Conservation (phyloP, 2,329 filamentous ascomycete genomes). For the Trematosphaeria pertusa region DNA sequence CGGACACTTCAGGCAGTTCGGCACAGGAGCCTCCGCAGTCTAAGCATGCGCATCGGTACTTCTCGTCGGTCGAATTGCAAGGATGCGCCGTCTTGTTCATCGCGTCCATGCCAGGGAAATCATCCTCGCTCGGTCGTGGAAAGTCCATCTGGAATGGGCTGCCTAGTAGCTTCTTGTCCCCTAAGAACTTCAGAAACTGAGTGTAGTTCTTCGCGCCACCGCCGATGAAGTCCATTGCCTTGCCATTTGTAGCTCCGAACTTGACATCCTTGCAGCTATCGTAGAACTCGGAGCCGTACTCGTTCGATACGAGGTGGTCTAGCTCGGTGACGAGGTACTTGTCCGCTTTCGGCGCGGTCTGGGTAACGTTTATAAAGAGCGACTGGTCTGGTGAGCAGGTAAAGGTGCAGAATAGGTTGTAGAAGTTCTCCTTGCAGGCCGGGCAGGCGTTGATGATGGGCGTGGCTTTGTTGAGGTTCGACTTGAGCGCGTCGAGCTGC, state of each 20-base stretch:
- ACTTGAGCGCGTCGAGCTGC: slow-evolving; percentile 82
- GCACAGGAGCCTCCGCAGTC: slow-evolving; percentile 91
- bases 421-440: slow-evolving; percentile 98
- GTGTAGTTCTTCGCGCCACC: slow-evolving; percentile 91
- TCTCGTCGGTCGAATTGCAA: slow-evolving; percentile 87
- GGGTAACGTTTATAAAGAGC: slow-evolving; percentile 90
- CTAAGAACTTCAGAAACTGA: slow-evolving; percentile 87
- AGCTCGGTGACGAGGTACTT: slow-evolving; percentile 82
- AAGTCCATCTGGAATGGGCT: slow-evolving; percentile 99
- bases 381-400: slow-evolving; percentile 98
- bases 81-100: slow-evolving; percentile 77
- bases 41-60: slow-evolving; percentile 89
- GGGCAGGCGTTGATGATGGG: slow-evolving; percentile 92
- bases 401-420: slow-evolving; percentile 97
- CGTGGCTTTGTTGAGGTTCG: slow-evolving; percentile 85
- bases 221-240: slow-evolving; percentile 94
- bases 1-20: slow-evolving; percentile 76
- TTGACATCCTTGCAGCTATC: slow-evolving; percentile 99
- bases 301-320: slow-evolving; percentile 84
- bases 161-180: slow-evolving; percentile 87
- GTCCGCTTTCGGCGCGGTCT: slow-evolving; percentile 67
- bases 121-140: slow-evolving; percentile 64
- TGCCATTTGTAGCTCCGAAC: slow-evolving; percentile 91
- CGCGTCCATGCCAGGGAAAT: slow-evolving; percentile 73
- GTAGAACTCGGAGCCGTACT: slow-evolving; percentile 88